Evolutionary conservation across 106 monocot genomes (phyloP), one percentile per base, ranked within the genome.

Genomic region (Apostasia shenzhenica): DNA sequence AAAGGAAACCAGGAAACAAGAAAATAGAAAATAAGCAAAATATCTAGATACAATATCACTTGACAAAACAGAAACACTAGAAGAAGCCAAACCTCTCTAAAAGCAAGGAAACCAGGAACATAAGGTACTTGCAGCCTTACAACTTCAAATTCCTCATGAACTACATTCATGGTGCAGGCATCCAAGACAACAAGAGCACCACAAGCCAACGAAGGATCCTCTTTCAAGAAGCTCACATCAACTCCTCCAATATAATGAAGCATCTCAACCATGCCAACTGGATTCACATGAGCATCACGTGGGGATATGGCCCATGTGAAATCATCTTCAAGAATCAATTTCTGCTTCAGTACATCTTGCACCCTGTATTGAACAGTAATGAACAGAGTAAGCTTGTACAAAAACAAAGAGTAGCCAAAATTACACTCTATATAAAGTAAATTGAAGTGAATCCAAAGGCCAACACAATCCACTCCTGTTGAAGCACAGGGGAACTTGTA

Each of bases 61-160:
- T 4, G 13, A 3, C 43, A 54, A 71, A 54, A 45, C 67, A 54
- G 46, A 6, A 50, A 67, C 3, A 13, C 14, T 10, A 12, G 14
- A 13, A 13, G 67, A 43, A 12, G 2, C 42, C 43, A 52, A 60
- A 94, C 90, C 85, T 95, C 91, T 76, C 91, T 81, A 58, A 95
- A 95, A 56, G 95, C 95, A 67, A 95, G 88, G 67, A 95, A 91
- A 41, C 91, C 91, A 37, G 95, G 85, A 79, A 86, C 55, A 74
- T 95, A 95, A 8, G 95, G 95, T 12, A 88, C 78, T 42, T 78
- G 57, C 41, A 97, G 67, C 40, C 71, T 81, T 39, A 76, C 59
- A 48, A 88, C 55, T 53, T 77, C 70, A 55, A 80, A 88, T 63
- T 84, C 86, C 67, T 97, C 88, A 70, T 92, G 72, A 43, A 92